Base-by-base conservation (phyloP, 1,284 basidiomycete species). In the Mrakiaceae sp. region DNA sequence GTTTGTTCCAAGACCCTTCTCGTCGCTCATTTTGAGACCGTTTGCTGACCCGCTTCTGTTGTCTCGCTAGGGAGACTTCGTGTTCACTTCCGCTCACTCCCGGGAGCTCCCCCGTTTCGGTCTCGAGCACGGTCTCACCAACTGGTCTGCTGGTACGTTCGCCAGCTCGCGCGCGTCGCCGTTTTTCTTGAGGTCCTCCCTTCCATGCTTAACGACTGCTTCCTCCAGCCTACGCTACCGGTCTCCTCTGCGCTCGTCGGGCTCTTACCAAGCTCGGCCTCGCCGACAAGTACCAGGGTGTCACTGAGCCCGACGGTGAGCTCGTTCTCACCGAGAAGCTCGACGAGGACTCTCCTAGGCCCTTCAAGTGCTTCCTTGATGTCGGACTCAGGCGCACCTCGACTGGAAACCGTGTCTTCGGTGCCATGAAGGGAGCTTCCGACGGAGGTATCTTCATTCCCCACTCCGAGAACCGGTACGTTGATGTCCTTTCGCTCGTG, bases 381-480 rank as follows among this genome's bases (percentile, higher is more conserved):
- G 95, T 97, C 75, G 96, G 96, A 81, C 84, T 99, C 75, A 93
- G 88, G 81, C 90, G 95, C 73, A 99, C 96, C 63, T 95, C 95
- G 65, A 98, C 96, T 60, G 96, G 96, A 77, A 88, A 91, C 70
- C 93, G 96, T 79, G 86, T 99, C 68, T 99, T 99, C 74, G 96
- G 91, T 81, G 96, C 96, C 69, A 85, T 98, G 83, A 98, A 99
- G 84, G 96, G 96, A 78, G 96, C 96, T 51, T 90, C 88, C 64
- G 96, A 99, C 76, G 96, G 96, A 76, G 96, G 96, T 71, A 86
- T 99, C 80, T 96, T 86, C 82, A 89, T 98, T 71, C 96, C 96
- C 71, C 96, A 99, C 82, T 94, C 88, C 72, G 90, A 92, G 71
- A 96, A 94, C 80, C 90, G 96, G 68, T 59, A n/a, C n/a, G 58